phyloP scores from a whole-genome alignment of 2,329 filamentous ascomycete species.

The Sclerotinia glacialis region DNA sequence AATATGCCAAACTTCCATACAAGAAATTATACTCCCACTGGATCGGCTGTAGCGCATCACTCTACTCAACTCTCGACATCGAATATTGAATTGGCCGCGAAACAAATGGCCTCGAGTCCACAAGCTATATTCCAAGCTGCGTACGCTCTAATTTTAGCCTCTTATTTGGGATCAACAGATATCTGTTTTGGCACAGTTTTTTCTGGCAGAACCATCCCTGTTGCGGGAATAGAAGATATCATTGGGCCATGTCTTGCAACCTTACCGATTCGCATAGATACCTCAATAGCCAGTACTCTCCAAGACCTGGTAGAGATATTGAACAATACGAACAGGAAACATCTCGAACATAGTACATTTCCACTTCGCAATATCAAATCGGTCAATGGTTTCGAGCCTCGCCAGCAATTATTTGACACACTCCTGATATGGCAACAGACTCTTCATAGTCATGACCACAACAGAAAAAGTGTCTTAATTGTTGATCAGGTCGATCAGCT shows the following conservation, averaged over 20 bases:
- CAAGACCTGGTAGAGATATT: conserved; percentile 61
- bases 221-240: conserved; percentile 67
- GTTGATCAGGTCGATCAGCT: conserved; percentile 65
- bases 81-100: conserved; percentile 32
- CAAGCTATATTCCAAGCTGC: conserved; percentile 77
- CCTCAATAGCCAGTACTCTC: conserved; percentile 50
- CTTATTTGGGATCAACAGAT: conserved; percentile 63
- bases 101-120: conserved; percentile 45
- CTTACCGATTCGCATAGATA: conserved; percentile 66
- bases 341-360: conserved; percentile 61
- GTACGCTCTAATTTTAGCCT: conserved; percentile 61
- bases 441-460: conserved; percentile 43
- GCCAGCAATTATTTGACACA: conserved; percentile 67
- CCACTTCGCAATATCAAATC: conserved; percentile 69
- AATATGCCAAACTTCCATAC: conserved; percentile 59
- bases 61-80: conserved; percentile 38
- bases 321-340: conserved; percentile 62
- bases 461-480: conserved; percentile 48
- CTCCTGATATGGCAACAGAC: conserved; percentile 85
- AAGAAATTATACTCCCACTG: conserved; percentile 32
- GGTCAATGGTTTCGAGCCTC: conserved; percentile 52
- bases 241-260: conserved; percentile 79
- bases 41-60: conserved; percentile 36
- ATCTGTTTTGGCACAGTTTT: conserved; percentile 75
- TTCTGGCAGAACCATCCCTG: conserved; percentile 73